These are phyloP conservation scores for Fraxinus excelsior DNA, from an alignment of 257 asterid genomes.

Conservation along the genomic window DNA sequence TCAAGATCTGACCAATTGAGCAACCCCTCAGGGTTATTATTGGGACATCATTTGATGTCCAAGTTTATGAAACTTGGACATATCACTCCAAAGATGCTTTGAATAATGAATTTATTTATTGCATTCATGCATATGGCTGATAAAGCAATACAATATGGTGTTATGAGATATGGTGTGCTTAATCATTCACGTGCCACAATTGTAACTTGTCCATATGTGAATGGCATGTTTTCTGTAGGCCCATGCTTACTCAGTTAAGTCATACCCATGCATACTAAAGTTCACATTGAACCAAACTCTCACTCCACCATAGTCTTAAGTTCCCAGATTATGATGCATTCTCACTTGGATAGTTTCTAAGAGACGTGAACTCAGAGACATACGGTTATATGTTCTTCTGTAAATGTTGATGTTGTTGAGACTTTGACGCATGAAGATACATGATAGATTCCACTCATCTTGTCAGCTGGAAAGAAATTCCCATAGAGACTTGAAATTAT, in stretches of 20 bases:
- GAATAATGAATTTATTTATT: background rate
- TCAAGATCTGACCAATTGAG: no score
- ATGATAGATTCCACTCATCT: background rate
- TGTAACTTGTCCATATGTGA: background rate
- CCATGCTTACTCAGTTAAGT: background rate
- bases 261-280: background rate
- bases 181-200: background rate
- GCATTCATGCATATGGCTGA: background rate
- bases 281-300: background rate
- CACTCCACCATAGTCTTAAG: background rate
- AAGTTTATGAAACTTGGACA: conserved; percentile 2
- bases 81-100: background rate
- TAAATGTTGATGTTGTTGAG: background rate
- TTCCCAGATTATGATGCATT: background rate
- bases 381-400: background rate
- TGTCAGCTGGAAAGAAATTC: background rate
- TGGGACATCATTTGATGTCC: background rate
- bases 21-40: no score
- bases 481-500: background rate
- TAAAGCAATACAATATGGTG: background rate
- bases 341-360: background rate
- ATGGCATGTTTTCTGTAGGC: background rate
- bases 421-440: background rate
- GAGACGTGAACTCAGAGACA: background rate
- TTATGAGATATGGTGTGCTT: background rate